Conservation (phyloP, 2,329 filamentous ascomycete genomes). For the Dryadomyces sulphureus region DNA sequence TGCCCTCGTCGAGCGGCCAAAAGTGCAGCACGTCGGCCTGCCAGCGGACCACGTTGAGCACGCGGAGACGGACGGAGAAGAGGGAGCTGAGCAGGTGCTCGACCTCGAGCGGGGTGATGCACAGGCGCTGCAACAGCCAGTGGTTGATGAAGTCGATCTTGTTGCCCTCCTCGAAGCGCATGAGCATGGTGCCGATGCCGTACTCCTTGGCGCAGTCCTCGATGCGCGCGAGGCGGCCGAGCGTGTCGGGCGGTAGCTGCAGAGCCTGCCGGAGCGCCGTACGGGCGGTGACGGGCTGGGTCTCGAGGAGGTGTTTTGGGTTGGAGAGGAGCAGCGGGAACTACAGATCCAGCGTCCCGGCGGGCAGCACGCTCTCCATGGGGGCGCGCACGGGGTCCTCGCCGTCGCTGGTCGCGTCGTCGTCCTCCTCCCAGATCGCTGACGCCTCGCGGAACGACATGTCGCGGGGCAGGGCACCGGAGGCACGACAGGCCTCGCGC, state of each 20-base stretch:
- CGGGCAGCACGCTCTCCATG: neutral
- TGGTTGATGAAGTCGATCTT: constrained; percentile 32
- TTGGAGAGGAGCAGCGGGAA: constrained; percentile 34
- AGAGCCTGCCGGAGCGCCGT: constrained; percentile 24
- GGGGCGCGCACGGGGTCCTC: constrained; percentile 18
- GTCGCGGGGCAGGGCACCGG: constrained; percentile 27
- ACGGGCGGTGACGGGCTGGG: constrained; percentile 24
- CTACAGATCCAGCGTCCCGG: constrained; percentile 8
- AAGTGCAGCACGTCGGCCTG: constrained; percentile 25
- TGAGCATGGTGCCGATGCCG: constrained; percentile 28
- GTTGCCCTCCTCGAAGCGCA: constrained; percentile 19
- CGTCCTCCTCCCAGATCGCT: constrained; percentile 20
- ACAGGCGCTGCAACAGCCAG: constrained; percentile 37
- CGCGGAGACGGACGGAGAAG: constrained; percentile 17
- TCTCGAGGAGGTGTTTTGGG: constrained; percentile 27
- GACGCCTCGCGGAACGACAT: constrained; percentile 23
- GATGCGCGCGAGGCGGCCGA: constrained; percentile 16
- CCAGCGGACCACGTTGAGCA: constrained; percentile 23
- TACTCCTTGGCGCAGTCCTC: constrained; percentile 31
- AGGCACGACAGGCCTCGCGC: constrained; percentile 24
- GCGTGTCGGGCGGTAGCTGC: no score
- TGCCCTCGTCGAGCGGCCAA: constrained; percentile 22
- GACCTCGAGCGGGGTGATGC: constrained; percentile 29
- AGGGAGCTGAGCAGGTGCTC: constrained; percentile 26
- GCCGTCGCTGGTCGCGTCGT: neutral